Evolutionary conservation across 164 flowering plant genomes (phyloP).

Genomic region (Macadamia integrifolia): DNA sequence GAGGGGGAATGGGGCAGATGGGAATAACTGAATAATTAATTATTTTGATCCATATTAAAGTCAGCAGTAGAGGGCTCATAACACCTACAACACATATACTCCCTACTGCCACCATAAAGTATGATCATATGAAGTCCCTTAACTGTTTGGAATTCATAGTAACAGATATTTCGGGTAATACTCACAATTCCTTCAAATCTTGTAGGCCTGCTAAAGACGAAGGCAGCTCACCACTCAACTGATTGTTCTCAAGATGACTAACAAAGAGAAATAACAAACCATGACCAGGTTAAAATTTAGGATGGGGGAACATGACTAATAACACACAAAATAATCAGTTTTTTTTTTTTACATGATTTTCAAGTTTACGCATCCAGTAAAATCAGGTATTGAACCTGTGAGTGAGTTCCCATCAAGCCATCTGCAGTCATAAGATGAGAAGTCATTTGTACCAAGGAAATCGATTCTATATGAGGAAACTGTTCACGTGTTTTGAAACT

Average conservation of each 20-base stretch:
- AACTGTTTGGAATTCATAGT: background rate
- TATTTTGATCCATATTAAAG: background rate
- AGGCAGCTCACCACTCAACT: slow-evolving; percentile 74
- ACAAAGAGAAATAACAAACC: slow-evolving; percentile 12
- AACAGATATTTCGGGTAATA: slow-evolving; percentile 9
- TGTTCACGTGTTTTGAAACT: slow-evolving; percentile 28
- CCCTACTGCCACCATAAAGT: background rate
- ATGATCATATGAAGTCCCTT: background rate
- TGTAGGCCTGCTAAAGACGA: slow-evolving; percentile 56
- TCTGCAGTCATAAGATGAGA: slow-evolving; percentile 37
- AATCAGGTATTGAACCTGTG: slow-evolving; percentile 86
- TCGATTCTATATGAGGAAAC: slow-evolving; percentile 6
- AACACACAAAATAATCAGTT: background rate
- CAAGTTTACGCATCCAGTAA: slow-evolving; percentile 59
- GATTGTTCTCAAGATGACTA: slow-evolving; percentile 95
- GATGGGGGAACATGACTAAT: background rate
- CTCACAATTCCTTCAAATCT: slow-evolving; percentile 84
- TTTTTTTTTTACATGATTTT: slow-evolving; percentile 48
- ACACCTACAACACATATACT: too few relatives aligned
- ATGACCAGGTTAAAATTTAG: background rate
- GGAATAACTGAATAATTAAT: background rate
- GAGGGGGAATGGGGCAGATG: too few relatives aligned
- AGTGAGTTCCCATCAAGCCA: slow-evolving; percentile 89
- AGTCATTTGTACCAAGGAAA: background rate
- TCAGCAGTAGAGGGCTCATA: too few relatives aligned